Evolutionary conservation across 192 early-diverging fungal genomes (phyloP), one percentile per base, ranked within the genome.

Genomic region (Pilobolus umbonatus): DNA sequence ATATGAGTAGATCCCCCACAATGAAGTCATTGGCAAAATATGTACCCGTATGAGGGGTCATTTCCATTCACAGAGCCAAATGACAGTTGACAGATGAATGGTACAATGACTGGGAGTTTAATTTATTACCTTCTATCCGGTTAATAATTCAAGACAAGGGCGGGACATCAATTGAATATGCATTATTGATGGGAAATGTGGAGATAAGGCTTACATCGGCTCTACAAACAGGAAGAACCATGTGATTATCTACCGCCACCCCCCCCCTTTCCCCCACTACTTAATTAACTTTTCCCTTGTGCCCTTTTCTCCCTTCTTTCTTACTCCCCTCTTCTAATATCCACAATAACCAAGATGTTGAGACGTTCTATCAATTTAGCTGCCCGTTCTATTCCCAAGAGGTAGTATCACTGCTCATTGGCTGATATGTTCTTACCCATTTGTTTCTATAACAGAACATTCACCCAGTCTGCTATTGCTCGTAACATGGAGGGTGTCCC

Each of bases 401-500:
- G 62, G 62, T 64, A 57, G 8, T 46, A 44, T 45, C 1, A 32
- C 1, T 55, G 15, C 4, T 19, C 25, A 31, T 51, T 57, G 3
- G 3, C 26, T 30, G 12, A 21, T 10, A 29, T 28, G 45, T 9
- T 47, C 3, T 47, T 31, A 31, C 15, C 50, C 34, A 52, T 32
- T 9, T 11, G 15, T 11, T 19, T 32, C 10, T 9, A 52, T 21
- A 52, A 52, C 31, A 79, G 80, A 71, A 65, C 73, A 45, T 81
- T 81, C 52, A 61, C 77, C 19, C 71, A 75, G 48, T 69, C 76
- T 44, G 58, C 65, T 48, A 65, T 75, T 63, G 66, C 70, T 28
- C 69, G 76, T 31, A 57, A 46, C 45, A 55, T 55, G 42, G 53
- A 75, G 7, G 60, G 48, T 42, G 5, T 47, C 15, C 67, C 67